Conservation (phyloP, 768 basidiomycete species). For the Boletales sp. region DNA sequence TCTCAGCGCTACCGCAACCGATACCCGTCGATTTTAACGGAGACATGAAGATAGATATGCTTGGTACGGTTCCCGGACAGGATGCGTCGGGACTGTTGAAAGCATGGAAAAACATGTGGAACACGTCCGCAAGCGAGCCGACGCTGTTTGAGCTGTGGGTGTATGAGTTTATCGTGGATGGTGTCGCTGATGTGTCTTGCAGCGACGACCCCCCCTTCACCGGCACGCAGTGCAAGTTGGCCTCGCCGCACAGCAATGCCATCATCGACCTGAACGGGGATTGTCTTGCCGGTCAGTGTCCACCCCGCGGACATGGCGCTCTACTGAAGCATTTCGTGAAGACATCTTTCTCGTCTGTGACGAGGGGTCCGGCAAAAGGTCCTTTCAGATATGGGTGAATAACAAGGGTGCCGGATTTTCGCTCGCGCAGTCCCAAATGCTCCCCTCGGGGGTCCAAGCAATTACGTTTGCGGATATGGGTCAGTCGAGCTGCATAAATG, state of each 20-base stretch:
- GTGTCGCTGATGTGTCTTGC: conserved; percentile 4
- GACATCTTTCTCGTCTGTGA: conserved; percentile 91
- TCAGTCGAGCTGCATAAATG: conserved; percentile 28
- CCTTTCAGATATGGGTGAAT: conserved; percentile 93
- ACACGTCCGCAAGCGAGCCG: conserved; percentile 48
- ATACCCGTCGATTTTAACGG: conserved; percentile 85
- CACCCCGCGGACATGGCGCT: neutral
- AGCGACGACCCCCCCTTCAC: conserved; percentile 61
- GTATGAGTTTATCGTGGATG: neutral
- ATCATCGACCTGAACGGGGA: conserved; percentile 94
- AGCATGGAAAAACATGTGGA: conserved; percentile 83
- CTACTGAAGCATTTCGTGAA: conserved; percentile 23
- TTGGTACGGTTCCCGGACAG: conserved; percentile 56
- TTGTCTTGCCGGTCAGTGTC: conserved; percentile 74
- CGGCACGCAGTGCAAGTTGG: conserved; percentile 66
- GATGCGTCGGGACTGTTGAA: conserved; percentile 41
- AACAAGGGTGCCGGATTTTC: conserved; percentile 72
- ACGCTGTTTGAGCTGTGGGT: conserved; percentile 68
- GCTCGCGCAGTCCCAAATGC: conserved; percentile 58
- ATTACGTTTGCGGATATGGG: conserved; percentile 92
- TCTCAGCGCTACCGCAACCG: conserved; percentile 74
- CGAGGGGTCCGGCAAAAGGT: conserved; percentile 51
- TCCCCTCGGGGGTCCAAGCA: conserved; percentile 75
- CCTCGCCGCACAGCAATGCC: conserved; percentile 92
- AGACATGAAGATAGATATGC: conserved; percentile 84